phyloP scores from a whole-genome alignment of 768 basidiomycete genomes.

The Suillus americanus region DNA sequence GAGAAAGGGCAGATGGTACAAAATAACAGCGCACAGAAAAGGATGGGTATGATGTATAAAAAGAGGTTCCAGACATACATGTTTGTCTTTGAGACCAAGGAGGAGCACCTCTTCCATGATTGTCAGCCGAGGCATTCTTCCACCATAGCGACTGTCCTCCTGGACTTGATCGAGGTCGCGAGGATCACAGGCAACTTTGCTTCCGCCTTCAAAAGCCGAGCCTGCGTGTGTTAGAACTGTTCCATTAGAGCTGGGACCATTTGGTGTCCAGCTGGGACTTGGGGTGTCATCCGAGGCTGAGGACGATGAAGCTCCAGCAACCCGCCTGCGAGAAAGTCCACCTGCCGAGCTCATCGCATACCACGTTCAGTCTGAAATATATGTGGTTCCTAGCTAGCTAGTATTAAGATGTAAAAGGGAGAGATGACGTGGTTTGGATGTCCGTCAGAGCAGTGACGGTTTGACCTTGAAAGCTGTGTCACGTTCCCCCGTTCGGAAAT shows the following conservation, averaged over 20 bases:
- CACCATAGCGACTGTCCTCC: constrained; percentile 63
- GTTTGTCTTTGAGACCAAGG: constrained; percentile 94
- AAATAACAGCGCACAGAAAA: constrained; percentile 10
- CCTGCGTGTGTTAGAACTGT: constrained; percentile 61
- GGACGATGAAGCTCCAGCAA: constrained; percentile 41
- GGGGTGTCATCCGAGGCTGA: constrained; percentile 38
- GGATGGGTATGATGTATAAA: constrained; percentile 4
- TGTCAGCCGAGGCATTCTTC: constrained; percentile 81
- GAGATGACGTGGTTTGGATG: constrained; percentile 1
- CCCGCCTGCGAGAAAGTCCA: constrained; percentile 59
- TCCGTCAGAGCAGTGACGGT: constrained; percentile 4
- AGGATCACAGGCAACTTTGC: constrained; percentile 91
- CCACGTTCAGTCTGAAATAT: background rate
- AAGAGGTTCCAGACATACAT: constrained; percentile 49
- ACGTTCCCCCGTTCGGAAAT: background rate
- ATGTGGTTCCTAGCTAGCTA: background rate
- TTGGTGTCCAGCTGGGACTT: constrained; percentile 27
- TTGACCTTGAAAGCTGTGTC: constrained; percentile 11
- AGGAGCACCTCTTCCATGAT: constrained; percentile 97
- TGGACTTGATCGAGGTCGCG: constrained; percentile 77
- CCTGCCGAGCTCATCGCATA: constrained; percentile 49
- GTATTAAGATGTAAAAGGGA: background rate
- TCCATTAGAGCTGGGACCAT: constrained; percentile 31
- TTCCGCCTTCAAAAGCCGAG: constrained; percentile 82
- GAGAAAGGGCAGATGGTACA: constrained; percentile 2